Percentiles rank a stretch among this genome's conserved stretches.
Conservation (phyloP, 2,329 filamentous ascomycete genomes). For the Penicillium sp. region DNA sequence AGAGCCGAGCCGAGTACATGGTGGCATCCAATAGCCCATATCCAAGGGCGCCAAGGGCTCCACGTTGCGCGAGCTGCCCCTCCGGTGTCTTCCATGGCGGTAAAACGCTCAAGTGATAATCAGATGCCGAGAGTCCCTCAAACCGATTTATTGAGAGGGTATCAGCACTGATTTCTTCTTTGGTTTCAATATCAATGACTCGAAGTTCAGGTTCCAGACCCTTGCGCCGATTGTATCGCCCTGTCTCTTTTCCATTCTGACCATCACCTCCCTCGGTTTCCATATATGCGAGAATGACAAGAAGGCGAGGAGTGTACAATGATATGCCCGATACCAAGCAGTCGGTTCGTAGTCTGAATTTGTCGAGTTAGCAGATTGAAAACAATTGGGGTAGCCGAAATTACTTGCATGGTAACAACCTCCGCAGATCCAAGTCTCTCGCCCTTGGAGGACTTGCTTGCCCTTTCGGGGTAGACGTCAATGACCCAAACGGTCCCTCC, state of each 20-base stretch:
- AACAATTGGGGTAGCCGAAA: neutral
- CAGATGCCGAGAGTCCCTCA: constrained; percentile 79
- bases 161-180: constrained; percentile 82
- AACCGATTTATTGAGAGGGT: constrained; percentile 82
- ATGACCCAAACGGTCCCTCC: constrained; percentile 95
- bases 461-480: constrained; percentile 76
- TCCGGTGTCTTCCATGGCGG: constrained; percentile 71
- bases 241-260: constrained; percentile 46
- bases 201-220: constrained; percentile 85
- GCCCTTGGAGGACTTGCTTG: constrained; percentile 68
- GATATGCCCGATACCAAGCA: constrained; percentile 97
- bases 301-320: constrained; percentile 86
- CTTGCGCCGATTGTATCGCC: constrained; percentile 71
- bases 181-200: constrained; percentile 83
- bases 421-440: constrained; percentile 77
- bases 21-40: constrained; percentile 84
- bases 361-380: constrained; percentile 28
- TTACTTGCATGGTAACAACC: constrained; percentile 83
- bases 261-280: constrained; percentile 69
- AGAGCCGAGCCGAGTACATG: constrained; percentile 81
- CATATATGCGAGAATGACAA: constrained; percentile 90
- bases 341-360: constrained; percentile 78
- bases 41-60: constrained; percentile 75
- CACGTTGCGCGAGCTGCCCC: constrained; percentile 63
- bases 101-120: constrained; percentile 86